Evolutionary conservation across 805 yeast genomes (phyloP), one percentile per base, ranked within the genome.

Genomic region (Saturnispora mendoncae): DNA sequence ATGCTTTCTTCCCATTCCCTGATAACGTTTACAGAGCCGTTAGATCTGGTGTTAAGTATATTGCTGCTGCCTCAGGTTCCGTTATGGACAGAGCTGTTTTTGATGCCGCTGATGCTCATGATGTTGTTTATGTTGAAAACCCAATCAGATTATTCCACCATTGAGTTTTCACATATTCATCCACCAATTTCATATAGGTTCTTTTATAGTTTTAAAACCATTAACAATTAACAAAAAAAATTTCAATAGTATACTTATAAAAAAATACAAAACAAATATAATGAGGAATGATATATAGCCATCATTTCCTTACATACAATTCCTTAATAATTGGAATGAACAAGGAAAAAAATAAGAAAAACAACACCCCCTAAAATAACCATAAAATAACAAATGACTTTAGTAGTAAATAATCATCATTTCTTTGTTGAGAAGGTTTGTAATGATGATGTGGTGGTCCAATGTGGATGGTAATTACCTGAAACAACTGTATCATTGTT

Each of bases 1-100:
- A 92, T 62, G 99, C 99, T 23, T 92, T 92, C 78, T 92, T 92
- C 94, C 99, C 99, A 67, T 92, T 92, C 92, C 92, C 97, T 51
- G 99, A 92, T 66, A 92, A 92, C 61, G 95, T 92, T 53, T 87
- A 90, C 78, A 80, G 99, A 65, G 97, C 97, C 50, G 96, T 80
- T 39, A 79, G 84, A 72, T 82, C 94, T 15, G 99, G 99, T 63
- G 99, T 88, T 54, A 86, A 85, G 66, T 92, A 71, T 69, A 74
- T 92, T 60, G 94, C 95, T 56, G 98, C 99, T 39, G 95, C 99
- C 45, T 77, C 94, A 38, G 99, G 99, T 44, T 86, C 96, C 17
- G 96, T 92, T 48, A 90, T 86, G 86, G 99, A 92, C 68, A 80
- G 84, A 70, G 95, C 88, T 43, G 98, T 92, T 34, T 78, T 90